Percentiles rank a stretch among this genome's conserved stretches.
Evolutionary conservation across 441 rosid genomes (phyloP).

Genomic region (Gossypium gossypioides): DNA sequence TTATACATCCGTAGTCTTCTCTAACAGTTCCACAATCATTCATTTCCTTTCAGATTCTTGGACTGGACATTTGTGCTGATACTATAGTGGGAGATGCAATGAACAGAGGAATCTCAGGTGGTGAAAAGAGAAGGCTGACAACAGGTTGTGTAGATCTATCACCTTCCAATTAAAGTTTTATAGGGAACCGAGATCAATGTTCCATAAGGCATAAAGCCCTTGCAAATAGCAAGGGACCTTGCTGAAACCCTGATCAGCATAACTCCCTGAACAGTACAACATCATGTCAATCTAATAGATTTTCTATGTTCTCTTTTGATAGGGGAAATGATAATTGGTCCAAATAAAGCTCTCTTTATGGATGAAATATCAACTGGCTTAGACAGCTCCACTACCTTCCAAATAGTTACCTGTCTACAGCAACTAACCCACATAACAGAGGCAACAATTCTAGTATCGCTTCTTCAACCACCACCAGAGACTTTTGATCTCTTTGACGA

Average conservation of each 20-base stretch:
- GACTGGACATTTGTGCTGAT: conserved; percentile 11
- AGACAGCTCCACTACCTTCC: conserved; percentile 43
- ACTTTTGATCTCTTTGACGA: conserved; percentile 45
- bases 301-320: not conserved
- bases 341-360: conserved; percentile 36
- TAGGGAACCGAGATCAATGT: not conserved
- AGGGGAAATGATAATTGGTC: conserved; percentile 39
- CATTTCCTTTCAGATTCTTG: conserved; percentile 10
- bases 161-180: not conserved
- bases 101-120: conserved; percentile 58
- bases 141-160: conserved; percentile 31
- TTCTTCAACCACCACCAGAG: conserved; percentile 46
- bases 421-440: conserved; percentile 33
- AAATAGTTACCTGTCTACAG: conserved; percentile 32
- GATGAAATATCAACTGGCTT: conserved; percentile 45
- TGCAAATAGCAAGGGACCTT: not conserved
- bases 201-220: not conserved
- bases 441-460: conserved; percentile 34
- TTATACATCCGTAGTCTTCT: not conserved
- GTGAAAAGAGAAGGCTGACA: conserved; percentile 51
- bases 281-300: not conserved
- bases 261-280: not conserved
- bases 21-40: not conserved
- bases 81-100: conserved; percentile 39
- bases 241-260: not conserved